Evolutionary conservation across 129 eudicot genomes (phyloP), one percentile per base, ranked within the genome.

Genomic region (Silybum marianum): DNA sequence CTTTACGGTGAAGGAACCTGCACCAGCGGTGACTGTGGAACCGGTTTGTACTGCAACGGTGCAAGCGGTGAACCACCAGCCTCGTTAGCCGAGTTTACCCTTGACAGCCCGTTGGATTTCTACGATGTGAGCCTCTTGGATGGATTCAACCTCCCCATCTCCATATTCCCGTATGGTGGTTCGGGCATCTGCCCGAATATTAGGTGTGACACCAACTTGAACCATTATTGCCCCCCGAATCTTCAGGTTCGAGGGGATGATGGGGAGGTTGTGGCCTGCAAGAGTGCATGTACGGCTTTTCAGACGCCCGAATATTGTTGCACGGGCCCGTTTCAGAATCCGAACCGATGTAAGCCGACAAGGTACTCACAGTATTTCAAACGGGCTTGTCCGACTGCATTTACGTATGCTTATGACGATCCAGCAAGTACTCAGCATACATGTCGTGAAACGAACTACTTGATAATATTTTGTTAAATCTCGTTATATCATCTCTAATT

Each of bases 121-220:
- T 91, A 91, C 30, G 93, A 91, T 26, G 91, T 91, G 23, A 91
- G 97, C 86, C 89, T 91, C 7, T 84, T 86, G 11, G 97, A 91
- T 11, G 97, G 97, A 0, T 91, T 78, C 82, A 89, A 89, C 39
- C 3, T 91, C 18, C 91, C 90, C 0, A 21, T 91, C 0, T 87
- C 97, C 3, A 80, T 91, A 9, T 23, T 25, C 18, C 93, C 97
- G 3, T 34, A 71, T 0, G 90, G 85, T 7, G 93, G 86, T 9
- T 40, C 84, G 0, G 89, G 88, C 0, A 71, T 72, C 42, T 91
- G 96, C 39, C 72, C 85, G 0, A 78, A 74, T 12, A 81, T 89
- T 16, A 21, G 80, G n/a, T 91, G 96, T 40, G 69, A 44, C 0
- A 28, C 81, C 1, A 88, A 91, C 36, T 74, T 91, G 86, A 87